These are phyloP conservation scores for Acidomyces sp. DNA, from an alignment of 495 filamentous ascomycete species.

Conservation along the genomic window DNA sequence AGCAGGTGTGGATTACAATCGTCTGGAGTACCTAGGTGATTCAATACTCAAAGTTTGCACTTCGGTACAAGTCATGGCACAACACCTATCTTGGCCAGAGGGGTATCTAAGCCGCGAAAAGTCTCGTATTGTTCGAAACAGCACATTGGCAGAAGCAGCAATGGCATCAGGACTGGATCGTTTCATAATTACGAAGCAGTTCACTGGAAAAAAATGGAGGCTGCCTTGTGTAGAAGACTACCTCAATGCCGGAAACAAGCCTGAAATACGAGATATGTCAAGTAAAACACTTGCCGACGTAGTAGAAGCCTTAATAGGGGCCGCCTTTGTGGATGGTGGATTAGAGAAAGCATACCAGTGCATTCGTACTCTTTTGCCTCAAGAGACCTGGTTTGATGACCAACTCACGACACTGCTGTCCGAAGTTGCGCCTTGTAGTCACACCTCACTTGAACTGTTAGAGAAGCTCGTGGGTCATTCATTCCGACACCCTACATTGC, in stretches of 20 bases:
- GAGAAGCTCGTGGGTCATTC: slow-evolving; percentile 48
- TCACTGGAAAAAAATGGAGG: slow-evolving; percentile 60
- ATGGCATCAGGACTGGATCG: slow-evolving; percentile 49
- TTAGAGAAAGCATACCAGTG: slow-evolving; percentile 49
- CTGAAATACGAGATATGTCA: slow-evolving; percentile 40
- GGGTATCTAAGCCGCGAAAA: slow-evolving; percentile 59
- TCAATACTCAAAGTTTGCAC: slow-evolving; percentile 67
- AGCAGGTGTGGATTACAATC: slow-evolving; percentile 61
- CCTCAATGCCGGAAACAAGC: slow-evolving; percentile 16
- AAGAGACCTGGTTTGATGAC: slow-evolving; percentile 40
- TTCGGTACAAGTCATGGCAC: slow-evolving; percentile 52
- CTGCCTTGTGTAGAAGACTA: slow-evolving; percentile 48
- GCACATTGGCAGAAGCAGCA: slow-evolving; percentile 50
- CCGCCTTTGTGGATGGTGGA: slow-evolving; percentile 60
- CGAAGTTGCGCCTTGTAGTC: slow-evolving; percentile 23
- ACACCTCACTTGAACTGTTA: slow-evolving; percentile 10
- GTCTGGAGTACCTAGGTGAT: slow-evolving; percentile 83
- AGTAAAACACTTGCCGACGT: slow-evolving; percentile 83
- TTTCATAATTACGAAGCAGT: slow-evolving; percentile 58
- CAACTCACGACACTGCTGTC: slow-evolving; percentile 23
- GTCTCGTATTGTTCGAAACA: slow-evolving; percentile 60
- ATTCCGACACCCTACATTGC: slow-evolving; percentile 55
- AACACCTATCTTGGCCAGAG: slow-evolving; percentile 61
- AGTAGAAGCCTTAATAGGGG: slow-evolving; percentile 74
- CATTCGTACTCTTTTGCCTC: slow-evolving; percentile 51